Evolutionary conservation across 345 rosid species (phyloP).

Genomic region (Populus nigra): DNA sequence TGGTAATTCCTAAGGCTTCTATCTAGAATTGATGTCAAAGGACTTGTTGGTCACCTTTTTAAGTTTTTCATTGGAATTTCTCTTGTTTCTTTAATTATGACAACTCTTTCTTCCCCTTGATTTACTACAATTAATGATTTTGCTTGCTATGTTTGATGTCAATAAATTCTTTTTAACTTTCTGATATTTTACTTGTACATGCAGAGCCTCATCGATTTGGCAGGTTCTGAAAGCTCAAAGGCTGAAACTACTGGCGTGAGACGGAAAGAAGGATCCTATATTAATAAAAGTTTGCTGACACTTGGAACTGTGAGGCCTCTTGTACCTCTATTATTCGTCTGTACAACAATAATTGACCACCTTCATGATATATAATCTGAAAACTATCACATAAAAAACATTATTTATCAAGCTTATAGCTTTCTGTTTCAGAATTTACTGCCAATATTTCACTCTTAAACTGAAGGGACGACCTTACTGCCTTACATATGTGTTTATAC

Average conservation of each 20-base stretch:
- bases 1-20: slow-evolving; percentile 59
- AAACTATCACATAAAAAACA: not conserved
- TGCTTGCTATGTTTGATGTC: not conserved
- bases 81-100: not conserved
- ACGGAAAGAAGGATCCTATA: slow-evolving; percentile 96
- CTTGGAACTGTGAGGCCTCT: slow-evolving; percentile 87
- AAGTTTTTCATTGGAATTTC: slow-evolving; percentile 11
- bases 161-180: slow-evolving; percentile 30
- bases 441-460: not conserved
- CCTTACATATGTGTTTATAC: not conserved
- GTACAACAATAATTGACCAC: slow-evolving; percentile 1
- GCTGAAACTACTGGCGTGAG: slow-evolving; percentile 94
- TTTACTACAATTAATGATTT: not conserved
- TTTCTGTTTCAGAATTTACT: slow-evolving; percentile 6
- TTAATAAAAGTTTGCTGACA: slow-evolving; percentile 93
- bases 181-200: slow-evolving; percentile 41
- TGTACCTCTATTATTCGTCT: slow-evolving; percentile 10
- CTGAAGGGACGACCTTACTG: not conserved
- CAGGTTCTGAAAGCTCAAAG: slow-evolving; percentile 99
- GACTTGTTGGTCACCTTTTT: slow-evolving; percentile 17
- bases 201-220: slow-evolving; percentile 99
- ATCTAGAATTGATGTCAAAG: slow-evolving; percentile 17
- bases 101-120: not conserved
- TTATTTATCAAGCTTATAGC: not conserved
- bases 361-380: not conserved